Evolutionary conservation across 208 protist species (phyloP), one percentile per base, ranked within the genome.

Genomic region (Dictyostelium gargantuum): DNA sequence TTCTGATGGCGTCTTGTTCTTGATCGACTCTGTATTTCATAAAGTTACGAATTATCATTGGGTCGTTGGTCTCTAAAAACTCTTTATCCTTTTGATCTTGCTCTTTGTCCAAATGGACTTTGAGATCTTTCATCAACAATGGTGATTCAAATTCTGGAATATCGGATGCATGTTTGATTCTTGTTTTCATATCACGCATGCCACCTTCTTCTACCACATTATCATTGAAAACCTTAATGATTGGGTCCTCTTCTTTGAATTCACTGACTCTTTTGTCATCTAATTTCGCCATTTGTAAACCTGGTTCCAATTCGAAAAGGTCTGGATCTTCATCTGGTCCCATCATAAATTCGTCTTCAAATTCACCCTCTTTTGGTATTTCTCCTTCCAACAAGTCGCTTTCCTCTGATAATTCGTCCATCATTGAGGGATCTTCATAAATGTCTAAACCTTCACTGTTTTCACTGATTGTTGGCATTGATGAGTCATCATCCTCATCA

Each of bases 231-330:
- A 17, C 15, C 21, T 15, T 42, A 23, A 23, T 13, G 1, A 17
- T 17, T 70, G 29, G 63, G 8, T 6, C 21, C 2, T 70, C 63
- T 29, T 76, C 70, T n/a, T 32, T 42, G n/a, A 42, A 9, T 26
- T 44, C 5, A 11, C 5, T 2, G 32, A 19, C 10, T 68, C 61
- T 68, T n/a, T n/a, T n/a, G n/a, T n/a, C n/a, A n/a, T n/a, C n/a
- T 29, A 17, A 8, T 38, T 68, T 63, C 21, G n/a, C 56, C 56
- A 63, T 6, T 40, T 17, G 29, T n/a, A 70, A 19, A 3, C 1
- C 0, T 1, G 19, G 6, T 6, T 70, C 11, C 5, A 21, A 0
- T 5, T 21, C 15, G 6, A 11, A 13, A 35, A 44, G 6, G 1
- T 73, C 29, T n/a, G 5, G 32, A 23, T 0, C 35, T 13, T 73